Evolutionary conservation across 2,329 filamentous ascomycete species (phyloP).

Genomic region (Pseudofabraea citricarpa): DNA sequence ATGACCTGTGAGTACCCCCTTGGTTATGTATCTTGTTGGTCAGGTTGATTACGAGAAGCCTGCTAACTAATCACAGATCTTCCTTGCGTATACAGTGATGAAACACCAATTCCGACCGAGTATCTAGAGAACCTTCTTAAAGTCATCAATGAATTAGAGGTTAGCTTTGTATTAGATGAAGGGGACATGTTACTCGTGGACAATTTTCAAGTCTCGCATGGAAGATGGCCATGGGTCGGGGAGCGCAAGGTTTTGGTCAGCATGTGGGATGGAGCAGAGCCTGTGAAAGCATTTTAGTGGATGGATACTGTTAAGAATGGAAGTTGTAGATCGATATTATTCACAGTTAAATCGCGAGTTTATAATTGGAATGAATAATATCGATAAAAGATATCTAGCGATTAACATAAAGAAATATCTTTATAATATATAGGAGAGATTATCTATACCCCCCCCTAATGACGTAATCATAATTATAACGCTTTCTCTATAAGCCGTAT

Average conservation of each 20-base stretch:
- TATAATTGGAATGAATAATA: too few relatives aligned
- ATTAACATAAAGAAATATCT: too few relatives aligned
- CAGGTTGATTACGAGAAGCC: not conserved
- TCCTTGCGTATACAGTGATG: not conserved
- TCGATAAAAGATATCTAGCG: too few relatives aligned
- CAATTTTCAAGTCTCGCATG: constrained; percentile 2
- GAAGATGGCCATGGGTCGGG: not conserved
- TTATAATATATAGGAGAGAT: too few relatives aligned
- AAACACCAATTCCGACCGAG: not conserved
- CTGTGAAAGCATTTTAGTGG: not conserved
- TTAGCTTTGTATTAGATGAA: not conserved
- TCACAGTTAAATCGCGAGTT: too few relatives aligned
- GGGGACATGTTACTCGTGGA: not conserved
- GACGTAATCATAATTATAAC: too few relatives aligned
- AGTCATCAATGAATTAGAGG: not conserved
- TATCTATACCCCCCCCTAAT: too few relatives aligned
- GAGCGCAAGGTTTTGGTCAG: not conserved
- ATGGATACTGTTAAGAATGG: too few relatives aligned
- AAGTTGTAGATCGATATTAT: too few relatives aligned
- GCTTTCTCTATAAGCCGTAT: too few relatives aligned
- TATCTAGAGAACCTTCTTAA: not conserved
- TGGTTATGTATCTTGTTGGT: not conserved
- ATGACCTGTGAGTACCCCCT: not conserved
- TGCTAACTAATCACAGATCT: not conserved
- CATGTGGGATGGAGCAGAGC: not conserved